phyloP scores from a whole-genome alignment of 1,284 basidiomycete species.

The Cryptococcus sp. region DNA sequence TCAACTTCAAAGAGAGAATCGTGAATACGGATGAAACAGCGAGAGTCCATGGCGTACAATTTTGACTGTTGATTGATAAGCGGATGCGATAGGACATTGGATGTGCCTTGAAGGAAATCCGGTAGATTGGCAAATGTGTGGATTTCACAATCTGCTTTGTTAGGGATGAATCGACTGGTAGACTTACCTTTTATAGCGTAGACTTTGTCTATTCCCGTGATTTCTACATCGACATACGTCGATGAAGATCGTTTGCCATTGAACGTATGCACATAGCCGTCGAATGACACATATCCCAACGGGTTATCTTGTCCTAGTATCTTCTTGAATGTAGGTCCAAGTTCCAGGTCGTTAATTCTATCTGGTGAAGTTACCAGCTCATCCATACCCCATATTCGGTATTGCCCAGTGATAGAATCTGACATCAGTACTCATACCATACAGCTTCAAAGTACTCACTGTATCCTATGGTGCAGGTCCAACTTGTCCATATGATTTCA shows the following conservation, averaged over 20 bases:
- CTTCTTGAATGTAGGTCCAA: not conserved
- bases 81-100: conserved; percentile 4
- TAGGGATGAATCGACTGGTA: not conserved
- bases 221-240: conserved; percentile 16
- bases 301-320: conserved; percentile 4
- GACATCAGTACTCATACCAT: not conserved
- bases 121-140: conserved; percentile 12
- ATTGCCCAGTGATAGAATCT: not conserved
- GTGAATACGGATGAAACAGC: conserved; percentile 13
- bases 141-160: conserved; percentile 5
- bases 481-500: conserved; percentile 21
- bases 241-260: not conserved
- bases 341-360: not conserved
- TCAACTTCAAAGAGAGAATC: conserved; percentile 16
- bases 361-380: not conserved
- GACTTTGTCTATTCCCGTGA: conserved; percentile 14
- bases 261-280: not conserved
- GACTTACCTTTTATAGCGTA: conserved; percentile 5
- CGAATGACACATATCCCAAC: conserved; percentile 1
- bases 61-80: not conserved
- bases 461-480: conserved; percentile 10
- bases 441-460: not conserved
- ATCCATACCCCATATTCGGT: not conserved
- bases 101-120: conserved; percentile 2
- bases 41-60: conserved; percentile 26